These are phyloP conservation scores for Malus hybrid DNA, from an alignment of 331 rosid genomes.

Conservation along the genomic window DNA sequence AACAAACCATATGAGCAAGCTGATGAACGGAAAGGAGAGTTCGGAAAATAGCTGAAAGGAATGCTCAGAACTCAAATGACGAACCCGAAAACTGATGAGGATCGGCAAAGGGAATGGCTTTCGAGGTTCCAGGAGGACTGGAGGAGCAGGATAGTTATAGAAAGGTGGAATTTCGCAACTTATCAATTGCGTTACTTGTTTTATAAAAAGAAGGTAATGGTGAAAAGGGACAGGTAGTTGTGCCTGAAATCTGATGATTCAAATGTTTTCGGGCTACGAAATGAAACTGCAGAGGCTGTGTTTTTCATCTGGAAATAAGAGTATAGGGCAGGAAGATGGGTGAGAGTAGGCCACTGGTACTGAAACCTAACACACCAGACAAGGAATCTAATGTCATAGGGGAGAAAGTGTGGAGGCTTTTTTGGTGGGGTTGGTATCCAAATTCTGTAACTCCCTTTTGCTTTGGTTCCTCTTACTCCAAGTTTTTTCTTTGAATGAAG, in stretches of 20 bases:
- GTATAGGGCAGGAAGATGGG: slow-evolving; percentile 12
- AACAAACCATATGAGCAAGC: slow-evolving; percentile 11
- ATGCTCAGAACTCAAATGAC: neutral
- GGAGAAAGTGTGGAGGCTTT: neutral
- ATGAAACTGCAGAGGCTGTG: neutral
- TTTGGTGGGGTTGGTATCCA: slow-evolving; percentile 55
- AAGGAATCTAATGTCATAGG: neutral
- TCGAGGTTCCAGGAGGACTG: neutral
- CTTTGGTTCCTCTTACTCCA: neutral
- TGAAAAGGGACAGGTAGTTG: slow-evolving; percentile 38
- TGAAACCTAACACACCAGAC: slow-evolving; percentile 17
- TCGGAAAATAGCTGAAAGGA: neutral
- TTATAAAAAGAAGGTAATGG: slow-evolving; percentile 6
- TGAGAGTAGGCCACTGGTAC: slow-evolving; percentile 44
- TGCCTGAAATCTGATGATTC: slow-evolving; percentile 11
- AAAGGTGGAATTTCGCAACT: neutral
- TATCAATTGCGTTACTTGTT: neutral
- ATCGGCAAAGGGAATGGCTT: neutral
- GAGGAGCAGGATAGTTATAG: neutral
- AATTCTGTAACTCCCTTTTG: neutral
- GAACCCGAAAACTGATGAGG: slow-evolving; percentile 2
- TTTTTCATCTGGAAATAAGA: neutral
- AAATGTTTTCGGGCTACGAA: neutral
- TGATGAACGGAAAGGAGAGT: neutral
- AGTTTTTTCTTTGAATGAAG: neutral